Evolutionary conservation across 805 yeast genomes (phyloP), one percentile per base, ranked within the genome.

Genomic region (Wickerhamiella brachini): DNA sequence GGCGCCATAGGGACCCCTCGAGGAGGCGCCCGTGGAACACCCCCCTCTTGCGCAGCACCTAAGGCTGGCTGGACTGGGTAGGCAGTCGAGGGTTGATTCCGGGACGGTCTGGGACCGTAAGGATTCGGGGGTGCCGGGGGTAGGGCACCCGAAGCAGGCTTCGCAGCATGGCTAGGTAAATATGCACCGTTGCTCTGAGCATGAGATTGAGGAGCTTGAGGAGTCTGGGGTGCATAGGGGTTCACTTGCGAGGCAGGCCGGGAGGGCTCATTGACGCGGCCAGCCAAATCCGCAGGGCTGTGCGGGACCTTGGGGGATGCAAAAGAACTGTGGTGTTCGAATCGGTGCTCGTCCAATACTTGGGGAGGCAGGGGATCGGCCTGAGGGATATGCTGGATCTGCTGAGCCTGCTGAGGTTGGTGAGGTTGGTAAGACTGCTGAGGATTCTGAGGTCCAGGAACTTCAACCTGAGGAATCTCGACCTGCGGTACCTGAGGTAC

Each of bases 401-500:
- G 41, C 6, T 5, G 44, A 31, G 48, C 34, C 18, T 37, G 51
- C 17, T 48, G 51, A 44, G 45, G 17, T n/a, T 31, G n/a, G 13
- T 24, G 34, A 6, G 45, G 26, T 15, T 45, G 51, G 17, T 9
- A 5, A 12, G 7, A 5, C 38, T 34, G 38, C 38, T 9, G 38
- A 34, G 38, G 38, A 34, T 5, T 15, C 38, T 34, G 38, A 12
- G 38, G 38, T n/a, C n/a, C n/a, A 31, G 38, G 38, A 5, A n/a
- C 26, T 24, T 7, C 38, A 31, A 43, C 22, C 26, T 37, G 51
- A 17, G 51, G 48, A 44, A 43, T 22, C 20, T 34, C n/a, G n/a
- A n/a, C n/a, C 20, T 45, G 51, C 17, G 45, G 49, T 9, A 24
- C 37, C 24, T 22, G 45, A 2, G 38, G 38, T 5, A 15, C n/a